Evolutionary conservation across 305 asterid genomes (phyloP).

Genomic region (Coffea humblotiana): DNA sequence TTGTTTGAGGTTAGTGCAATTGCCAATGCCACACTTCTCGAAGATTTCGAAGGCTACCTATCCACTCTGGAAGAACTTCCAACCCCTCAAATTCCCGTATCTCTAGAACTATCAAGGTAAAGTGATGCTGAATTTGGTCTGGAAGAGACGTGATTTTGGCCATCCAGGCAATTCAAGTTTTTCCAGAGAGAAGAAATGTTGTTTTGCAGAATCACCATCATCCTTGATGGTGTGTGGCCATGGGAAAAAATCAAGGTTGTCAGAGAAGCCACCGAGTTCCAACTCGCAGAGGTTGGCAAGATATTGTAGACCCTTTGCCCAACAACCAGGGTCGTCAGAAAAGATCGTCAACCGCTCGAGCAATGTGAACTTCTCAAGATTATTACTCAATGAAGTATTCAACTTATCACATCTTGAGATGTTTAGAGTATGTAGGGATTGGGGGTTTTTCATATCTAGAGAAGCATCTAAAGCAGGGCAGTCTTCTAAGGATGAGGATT

Average conservation of each 20-base stretch:
- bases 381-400: not conserved
- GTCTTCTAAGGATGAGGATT: not conserved
- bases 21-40: no score
- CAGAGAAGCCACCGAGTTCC: not conserved
- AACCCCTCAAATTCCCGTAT: not conserved
- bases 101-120: not conserved
- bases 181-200: not conserved
- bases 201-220: not conserved
- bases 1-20: no score
- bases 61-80: conserved; percentile 14
- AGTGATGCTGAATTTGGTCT: conserved; percentile 4
- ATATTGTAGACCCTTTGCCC: not conserved
- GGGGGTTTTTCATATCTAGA: not conserved
- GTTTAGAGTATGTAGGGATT: not conserved
- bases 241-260: not conserved
- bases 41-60: not conserved
- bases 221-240: not conserved
- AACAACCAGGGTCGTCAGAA: not conserved
- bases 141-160: not conserved
- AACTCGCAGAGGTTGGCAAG: not conserved
- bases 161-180: not conserved
- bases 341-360: not conserved
- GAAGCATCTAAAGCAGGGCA: not conserved
- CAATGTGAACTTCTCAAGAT: not conserved
- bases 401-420: not conserved